Percentiles rank a stretch among this genome's conserved stretches.
Evolutionary conservation across 345 rosid species (phyloP).

Genomic region (Salix exigua): DNA sequence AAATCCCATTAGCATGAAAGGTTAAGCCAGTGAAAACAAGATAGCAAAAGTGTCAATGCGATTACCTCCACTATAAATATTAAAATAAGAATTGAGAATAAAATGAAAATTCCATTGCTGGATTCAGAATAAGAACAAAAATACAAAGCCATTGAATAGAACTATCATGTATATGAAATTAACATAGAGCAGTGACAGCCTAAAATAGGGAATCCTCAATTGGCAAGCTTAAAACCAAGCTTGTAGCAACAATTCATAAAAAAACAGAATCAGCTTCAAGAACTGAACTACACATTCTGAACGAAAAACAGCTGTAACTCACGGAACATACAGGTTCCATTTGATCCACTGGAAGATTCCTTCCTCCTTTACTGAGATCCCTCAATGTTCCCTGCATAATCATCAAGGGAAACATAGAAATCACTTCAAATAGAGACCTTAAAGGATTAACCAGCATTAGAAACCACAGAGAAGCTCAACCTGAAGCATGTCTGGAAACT

Average conservation of each 20-base stretch:
- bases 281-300: not conserved
- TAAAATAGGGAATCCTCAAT: not conserved
- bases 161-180: not conserved
- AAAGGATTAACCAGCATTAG: not conserved
- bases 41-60: not conserved
- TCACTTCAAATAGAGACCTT: not conserved
- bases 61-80: not conserved
- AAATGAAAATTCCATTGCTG: not conserved
- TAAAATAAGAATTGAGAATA: not conserved
- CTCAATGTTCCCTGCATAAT: slow-evolving; percentile 60
- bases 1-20: slow-evolving; percentile 14
- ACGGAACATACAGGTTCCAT: slow-evolving; percentile 43
- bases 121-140: not conserved
- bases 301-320: not conserved
- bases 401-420: slow-evolving; percentile 9
- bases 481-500: not conserved
- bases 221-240: not conserved
- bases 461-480: not conserved
- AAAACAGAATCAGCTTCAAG: not conserved
- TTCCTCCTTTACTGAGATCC: slow-evolving; percentile 67
- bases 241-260: not conserved
- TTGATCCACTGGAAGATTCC: slow-evolving; percentile 45
- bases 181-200: not conserved
- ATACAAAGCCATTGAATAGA: too few species aligned
- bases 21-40: slow-evolving; percentile 1